Conservation (phyloP, 768 basidiomycete species). For the Leucogyrophana mollusca region DNA sequence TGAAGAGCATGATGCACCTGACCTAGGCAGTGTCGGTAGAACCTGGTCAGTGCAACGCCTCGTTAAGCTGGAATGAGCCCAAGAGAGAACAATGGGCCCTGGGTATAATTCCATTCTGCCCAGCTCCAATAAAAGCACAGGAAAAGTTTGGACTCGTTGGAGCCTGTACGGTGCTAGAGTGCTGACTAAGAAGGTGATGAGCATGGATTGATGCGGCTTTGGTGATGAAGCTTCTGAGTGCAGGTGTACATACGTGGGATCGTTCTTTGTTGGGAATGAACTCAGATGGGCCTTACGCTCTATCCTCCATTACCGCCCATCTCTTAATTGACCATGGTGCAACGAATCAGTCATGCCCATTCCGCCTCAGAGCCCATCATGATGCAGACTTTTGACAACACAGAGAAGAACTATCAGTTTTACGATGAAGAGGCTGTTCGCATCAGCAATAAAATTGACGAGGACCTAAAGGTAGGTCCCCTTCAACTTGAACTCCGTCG, state of each 20-base stretch:
- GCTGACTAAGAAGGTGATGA: too few relatives aligned
- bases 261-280: conserved; percentile 28
- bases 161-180: too few relatives aligned
- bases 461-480: conserved; percentile 48
- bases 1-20: too few relatives aligned
- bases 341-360: conserved; percentile 25
- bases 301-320: conserved; percentile 10
- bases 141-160: too few relatives aligned
- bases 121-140: too few relatives aligned
- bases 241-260: conserved; percentile 35
- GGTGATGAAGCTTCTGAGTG: conserved; percentile 27
- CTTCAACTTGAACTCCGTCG: neutral
- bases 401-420: conserved; percentile 27
- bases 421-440: conserved; percentile 45
- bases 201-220: conserved; percentile 25
- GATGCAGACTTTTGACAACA: conserved; percentile 29
- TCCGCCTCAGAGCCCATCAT: conserved; percentile 30
- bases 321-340: conserved; percentile 20
- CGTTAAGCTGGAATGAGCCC: too few relatives aligned
- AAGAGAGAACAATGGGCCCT: too few relatives aligned
- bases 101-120: too few relatives aligned
- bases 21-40: too few relatives aligned
- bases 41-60: too few relatives aligned
- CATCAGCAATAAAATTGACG: conserved; percentile 53
- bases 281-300: conserved; percentile 20